Conservation (phyloP, 2,329 filamentous ascomycete species). For the Colletotrichum eleusines region DNA sequence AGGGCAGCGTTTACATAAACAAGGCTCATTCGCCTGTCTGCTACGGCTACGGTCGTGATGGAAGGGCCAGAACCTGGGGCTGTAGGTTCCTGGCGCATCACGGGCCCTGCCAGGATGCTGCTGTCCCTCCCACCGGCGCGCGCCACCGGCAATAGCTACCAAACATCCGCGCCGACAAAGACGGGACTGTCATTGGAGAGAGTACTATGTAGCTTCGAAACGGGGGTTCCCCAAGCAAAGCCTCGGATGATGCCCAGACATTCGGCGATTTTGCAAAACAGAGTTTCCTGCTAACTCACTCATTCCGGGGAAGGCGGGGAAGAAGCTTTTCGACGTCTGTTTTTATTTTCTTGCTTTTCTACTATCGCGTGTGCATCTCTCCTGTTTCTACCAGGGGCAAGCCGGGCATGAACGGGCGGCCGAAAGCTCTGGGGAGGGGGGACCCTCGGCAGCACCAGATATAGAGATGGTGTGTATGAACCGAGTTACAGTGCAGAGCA, state of each 20-base stretch:
- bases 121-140: slow-evolving; percentile 16
- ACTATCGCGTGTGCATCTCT: neutral
- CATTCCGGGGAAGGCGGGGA: neutral
- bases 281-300: slow-evolving; percentile 11
- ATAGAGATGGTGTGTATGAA: neutral
- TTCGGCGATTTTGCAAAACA: neutral
- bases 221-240: neutral
- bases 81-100: slow-evolving; percentile 19
- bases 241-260: too few relatives aligned
- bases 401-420: slow-evolving; percentile 28
- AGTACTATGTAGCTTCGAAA: neutral
- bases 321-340: neutral
- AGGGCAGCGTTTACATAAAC: neutral
- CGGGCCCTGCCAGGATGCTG: slow-evolving; percentile 21
- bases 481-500: neutral
- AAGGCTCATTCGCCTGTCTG: neutral
- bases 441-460: neutral
- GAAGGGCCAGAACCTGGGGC: neutral
- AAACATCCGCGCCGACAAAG: slow-evolving; percentile 9
- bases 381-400: slow-evolving; percentile 15
- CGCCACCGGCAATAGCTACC: slow-evolving; percentile 21
- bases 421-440: slow-evolving; percentile 1
- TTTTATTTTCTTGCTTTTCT: neutral
- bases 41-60: neutral
- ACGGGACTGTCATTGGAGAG: slow-evolving; percentile 16